Conservation (phyloP, 257 asterid species). For the Nicotiana noctiflora region DNA sequence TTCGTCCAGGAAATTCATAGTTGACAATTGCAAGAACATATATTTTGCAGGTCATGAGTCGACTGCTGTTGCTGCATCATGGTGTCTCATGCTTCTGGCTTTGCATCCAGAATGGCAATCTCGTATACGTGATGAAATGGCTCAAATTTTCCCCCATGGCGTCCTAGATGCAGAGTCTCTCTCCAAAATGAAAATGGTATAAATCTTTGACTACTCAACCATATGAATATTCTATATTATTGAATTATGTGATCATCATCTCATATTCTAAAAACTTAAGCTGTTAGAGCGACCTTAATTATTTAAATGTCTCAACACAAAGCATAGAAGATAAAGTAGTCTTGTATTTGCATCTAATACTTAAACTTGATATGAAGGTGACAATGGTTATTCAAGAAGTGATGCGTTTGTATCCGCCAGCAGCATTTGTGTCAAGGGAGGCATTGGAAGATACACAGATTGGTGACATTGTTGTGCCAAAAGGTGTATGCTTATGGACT, state of each 20-base stretch:
- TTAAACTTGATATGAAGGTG: constrained; percentile 22
- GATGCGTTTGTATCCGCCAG: constrained; percentile 71
- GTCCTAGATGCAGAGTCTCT: constrained; percentile 40
- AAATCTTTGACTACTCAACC: neutral
- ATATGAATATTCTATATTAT: neutral
- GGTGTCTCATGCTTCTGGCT: constrained; percentile 85
- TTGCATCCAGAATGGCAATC: constrained; percentile 79
- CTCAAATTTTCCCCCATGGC: constrained; percentile 28
- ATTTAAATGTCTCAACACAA: no score
- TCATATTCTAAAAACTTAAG: neutral
- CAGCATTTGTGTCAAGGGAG: constrained; percentile 83
- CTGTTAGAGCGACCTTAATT: neutral
- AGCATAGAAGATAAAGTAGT: no score
- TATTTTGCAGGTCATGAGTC: constrained; percentile 89
- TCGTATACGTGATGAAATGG: constrained; percentile 44
- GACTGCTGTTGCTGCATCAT: constrained; percentile 74
- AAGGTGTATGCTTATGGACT: constrained; percentile 80
- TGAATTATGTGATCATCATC: neutral
- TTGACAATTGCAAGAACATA: constrained; percentile 89
- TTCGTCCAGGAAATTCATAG: constrained; percentile 57
- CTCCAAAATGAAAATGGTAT: constrained; percentile 60
- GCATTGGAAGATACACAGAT: constrained; percentile 54
- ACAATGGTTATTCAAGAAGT: constrained; percentile 82
- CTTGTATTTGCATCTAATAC: neutral
- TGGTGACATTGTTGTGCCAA: constrained; percentile 57